phyloP scores from a whole-genome alignment of 306 rosid species.

The Prunus dulcis region DNA sequence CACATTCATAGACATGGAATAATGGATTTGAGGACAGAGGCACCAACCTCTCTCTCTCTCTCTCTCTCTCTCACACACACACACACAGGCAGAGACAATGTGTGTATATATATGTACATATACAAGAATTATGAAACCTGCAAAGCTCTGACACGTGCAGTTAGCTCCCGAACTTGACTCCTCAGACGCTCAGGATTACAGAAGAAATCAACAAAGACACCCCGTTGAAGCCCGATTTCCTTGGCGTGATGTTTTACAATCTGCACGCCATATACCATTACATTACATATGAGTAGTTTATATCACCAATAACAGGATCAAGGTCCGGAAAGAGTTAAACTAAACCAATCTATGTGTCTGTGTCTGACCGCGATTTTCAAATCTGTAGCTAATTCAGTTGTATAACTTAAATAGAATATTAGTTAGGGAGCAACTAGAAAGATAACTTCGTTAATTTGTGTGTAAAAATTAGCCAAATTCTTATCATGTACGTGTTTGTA shows the following conservation, averaged over 20 bases:
- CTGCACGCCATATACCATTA: constrained; percentile 36
- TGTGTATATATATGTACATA: not conserved
- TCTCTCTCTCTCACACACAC: too few relatives aligned
- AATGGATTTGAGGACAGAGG: not conserved
- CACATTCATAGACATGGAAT: not conserved
- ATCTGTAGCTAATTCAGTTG: not conserved
- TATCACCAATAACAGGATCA: not conserved
- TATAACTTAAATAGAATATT: not conserved
- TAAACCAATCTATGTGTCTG: not conserved
- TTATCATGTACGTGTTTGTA: not conserved
- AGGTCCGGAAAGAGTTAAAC: not conserved
- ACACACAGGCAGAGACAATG: not conserved
- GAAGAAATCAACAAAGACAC: constrained; percentile 90
- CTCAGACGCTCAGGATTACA: constrained; percentile 88
- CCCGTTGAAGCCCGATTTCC: constrained; percentile 82
- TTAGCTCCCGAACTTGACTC: constrained; percentile 83
- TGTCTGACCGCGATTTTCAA: not conserved
- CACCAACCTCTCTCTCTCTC: not conserved
- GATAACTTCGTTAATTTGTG: not conserved
- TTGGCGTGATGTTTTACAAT: constrained; percentile 90
- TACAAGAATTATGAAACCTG: constrained; percentile 53
- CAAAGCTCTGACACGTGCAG: constrained; percentile 78
- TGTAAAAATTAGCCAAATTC: not conserved
- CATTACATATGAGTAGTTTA: constrained; percentile 4
- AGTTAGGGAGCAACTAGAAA: not conserved